Evolutionary conservation across 2,329 filamentous ascomycete genomes (phyloP).

Genomic region (Penicillium italicum): DNA sequence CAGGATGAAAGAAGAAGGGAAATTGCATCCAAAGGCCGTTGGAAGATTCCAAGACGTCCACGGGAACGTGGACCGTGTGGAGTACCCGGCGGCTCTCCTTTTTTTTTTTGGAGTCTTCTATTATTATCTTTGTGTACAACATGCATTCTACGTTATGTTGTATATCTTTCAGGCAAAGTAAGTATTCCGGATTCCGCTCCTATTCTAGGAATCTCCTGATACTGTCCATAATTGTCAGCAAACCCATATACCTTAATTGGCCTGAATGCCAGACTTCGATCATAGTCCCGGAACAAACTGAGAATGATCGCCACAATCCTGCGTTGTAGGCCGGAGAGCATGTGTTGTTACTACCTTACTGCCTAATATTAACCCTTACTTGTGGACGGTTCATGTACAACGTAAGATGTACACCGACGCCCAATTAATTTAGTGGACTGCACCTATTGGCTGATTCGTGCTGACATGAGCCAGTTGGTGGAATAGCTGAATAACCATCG

Average conservation of each 20-base stretch:
- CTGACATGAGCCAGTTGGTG: conserved; percentile 13
- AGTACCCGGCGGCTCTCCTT: conserved; percentile 14
- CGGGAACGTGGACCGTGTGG: conserved; percentile 25
- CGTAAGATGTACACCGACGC: background rate
- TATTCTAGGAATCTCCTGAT: background rate
- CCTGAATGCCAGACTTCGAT: background rate
- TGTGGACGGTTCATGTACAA: background rate
- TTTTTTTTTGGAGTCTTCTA: background rate
- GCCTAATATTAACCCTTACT: conserved; percentile 1
- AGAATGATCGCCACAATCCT: background rate
- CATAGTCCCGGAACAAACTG: background rate
- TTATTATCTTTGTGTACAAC: background rate
- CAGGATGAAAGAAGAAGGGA: conserved; percentile 4
- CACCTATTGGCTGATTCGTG: conserved; percentile 3
- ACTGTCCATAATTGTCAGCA: background rate
- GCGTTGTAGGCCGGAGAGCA: background rate
- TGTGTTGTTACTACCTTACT: background rate
- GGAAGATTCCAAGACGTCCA: conserved; percentile 19
- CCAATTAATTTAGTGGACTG: conserved; percentile 3
- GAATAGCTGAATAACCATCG: conserved; percentile 4
- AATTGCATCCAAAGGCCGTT: conserved; percentile 10
- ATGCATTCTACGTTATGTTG: background rate
- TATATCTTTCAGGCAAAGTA: background rate
- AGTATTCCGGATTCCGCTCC: background rate
- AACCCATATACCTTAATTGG: background rate